phyloP scores from a whole-genome alignment of 2,329 filamentous ascomycete species.

The Alternaria triticina region DNA sequence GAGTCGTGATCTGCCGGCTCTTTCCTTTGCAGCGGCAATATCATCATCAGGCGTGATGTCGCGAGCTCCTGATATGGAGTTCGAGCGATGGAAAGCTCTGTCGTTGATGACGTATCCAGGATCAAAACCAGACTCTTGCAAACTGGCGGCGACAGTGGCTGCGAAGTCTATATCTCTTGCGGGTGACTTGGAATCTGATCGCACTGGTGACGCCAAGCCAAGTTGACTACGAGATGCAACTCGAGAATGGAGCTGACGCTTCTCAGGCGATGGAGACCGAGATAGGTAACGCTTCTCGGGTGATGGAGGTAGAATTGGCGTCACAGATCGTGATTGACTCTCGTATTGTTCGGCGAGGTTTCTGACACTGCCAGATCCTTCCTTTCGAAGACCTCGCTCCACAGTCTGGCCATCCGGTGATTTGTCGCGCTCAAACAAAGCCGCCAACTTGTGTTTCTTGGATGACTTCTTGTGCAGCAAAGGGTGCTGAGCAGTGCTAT shows the following conservation, averaged over 20 bases:
- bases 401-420: conserved; percentile 10
- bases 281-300: conserved; percentile 21
- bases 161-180: conserved; percentile 55
- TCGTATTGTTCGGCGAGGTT: conserved; percentile 33
- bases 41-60: conserved; percentile 44
- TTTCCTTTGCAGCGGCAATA: conserved; percentile 35
- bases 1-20: conserved; percentile 41
- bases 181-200: conserved; percentile 32
- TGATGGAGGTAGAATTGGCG: conserved; percentile 20
- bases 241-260: conserved; percentile 19
- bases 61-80: conserved; percentile 30
- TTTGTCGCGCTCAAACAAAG: conserved; percentile 39
- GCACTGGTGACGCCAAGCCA: conserved; percentile 30
- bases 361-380: conserved; percentile 28
- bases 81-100: conserved; percentile 43
- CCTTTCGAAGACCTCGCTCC: conserved; percentile 19
- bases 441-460: conserved; percentile 46
- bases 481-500: not conserved
- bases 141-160: conserved; percentile 54
- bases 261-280: conserved; percentile 21
- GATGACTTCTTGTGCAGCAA: conserved; percentile 47
- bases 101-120: conserved; percentile 54
- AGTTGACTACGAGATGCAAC: conserved; percentile 21
- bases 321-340: conserved; percentile 27
- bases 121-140: conserved; percentile 56